These are phyloP conservation scores for Alternaria novae-zelandiae DNA, from an alignment of 2,329 filamentous ascomycete genomes.

Conservation along the genomic window DNA sequence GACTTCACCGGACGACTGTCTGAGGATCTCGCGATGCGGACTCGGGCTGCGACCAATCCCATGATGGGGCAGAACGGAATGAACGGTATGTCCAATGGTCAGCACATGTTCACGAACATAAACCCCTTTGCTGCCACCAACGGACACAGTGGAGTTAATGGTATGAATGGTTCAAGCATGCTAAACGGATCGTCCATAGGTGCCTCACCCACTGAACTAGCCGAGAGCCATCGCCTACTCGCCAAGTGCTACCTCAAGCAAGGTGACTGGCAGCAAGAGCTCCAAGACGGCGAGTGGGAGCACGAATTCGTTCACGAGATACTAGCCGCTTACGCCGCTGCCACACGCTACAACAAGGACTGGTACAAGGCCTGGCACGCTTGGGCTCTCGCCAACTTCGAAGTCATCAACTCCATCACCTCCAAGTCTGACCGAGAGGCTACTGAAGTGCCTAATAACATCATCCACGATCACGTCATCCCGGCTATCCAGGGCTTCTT, in stretches of 20 bases:
- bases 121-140: conserved; percentile 52
- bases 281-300: conserved; percentile 89
- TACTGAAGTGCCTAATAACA: conserved; percentile 66
- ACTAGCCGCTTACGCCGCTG: conserved; percentile 85
- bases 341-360: conserved; percentile 89
- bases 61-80: conserved; percentile 41
- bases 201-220: conserved; percentile 48
- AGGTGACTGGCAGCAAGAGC: conserved; percentile 90
- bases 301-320: conserved; percentile 86
- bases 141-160: conserved; percentile 59
- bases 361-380: conserved; percentile 99
- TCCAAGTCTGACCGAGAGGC: conserved; percentile 68
- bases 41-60: conserved; percentile 44
- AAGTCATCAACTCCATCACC: conserved; percentile 86
- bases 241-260: conserved; percentile 96
- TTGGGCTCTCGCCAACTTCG: conserved; percentile 97
- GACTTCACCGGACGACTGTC: conserved; percentile 67
- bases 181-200: conserved; percentile 33
- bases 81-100: conserved; percentile 54
- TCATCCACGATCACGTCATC: conserved; percentile 86
- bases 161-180: conserved; percentile 44
- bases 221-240: conserved; percentile 72
- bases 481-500: conserved; percentile 96
- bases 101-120: conserved; percentile 41
- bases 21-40: conserved; percentile 60